Conservation (phyloP, 2,329 filamentous ascomycete species). For the Phaeosphaeriaceae sp. region DNA sequence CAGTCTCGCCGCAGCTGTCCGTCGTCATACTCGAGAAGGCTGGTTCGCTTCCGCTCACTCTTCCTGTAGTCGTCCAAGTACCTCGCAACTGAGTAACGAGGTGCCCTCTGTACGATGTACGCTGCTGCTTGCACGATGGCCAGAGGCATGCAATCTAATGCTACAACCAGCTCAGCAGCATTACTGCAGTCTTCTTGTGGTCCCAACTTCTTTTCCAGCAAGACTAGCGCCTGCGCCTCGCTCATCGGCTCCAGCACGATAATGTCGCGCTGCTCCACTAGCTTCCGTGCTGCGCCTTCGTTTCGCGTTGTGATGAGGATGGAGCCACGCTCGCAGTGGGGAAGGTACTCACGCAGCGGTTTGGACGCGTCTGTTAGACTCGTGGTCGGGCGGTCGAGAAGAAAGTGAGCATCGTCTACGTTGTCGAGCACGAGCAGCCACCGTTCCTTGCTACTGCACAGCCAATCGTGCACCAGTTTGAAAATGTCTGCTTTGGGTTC, state of each 20-base stretch:
- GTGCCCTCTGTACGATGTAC: constrained; percentile 31
- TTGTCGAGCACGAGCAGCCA: constrained; percentile 31
- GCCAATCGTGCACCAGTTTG: constrained; percentile 16
- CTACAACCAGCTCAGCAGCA: constrained; percentile 10
- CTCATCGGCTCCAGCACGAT: constrained; percentile 17
- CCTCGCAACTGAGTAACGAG: constrained; percentile 11
- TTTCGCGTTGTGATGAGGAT: constrained; percentile 21
- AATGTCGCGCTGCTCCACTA: constrained; percentile 11
- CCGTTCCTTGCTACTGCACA: constrained; percentile 1
- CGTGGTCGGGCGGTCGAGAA: not conserved
- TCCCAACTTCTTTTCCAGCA: constrained; percentile 14
- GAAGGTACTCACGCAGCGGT: constrained; percentile 12
- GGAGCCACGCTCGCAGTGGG: constrained; percentile 11
- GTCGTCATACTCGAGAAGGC: constrained; percentile 21
- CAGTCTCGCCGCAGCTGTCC: constrained; percentile 40
- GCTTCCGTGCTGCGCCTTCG: constrained; percentile 11
- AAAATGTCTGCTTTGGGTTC: constrained; percentile 16
- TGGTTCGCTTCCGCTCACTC: constrained; percentile 37
- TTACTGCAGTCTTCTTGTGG: not conserved
- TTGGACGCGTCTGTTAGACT: too few relatives aligned
- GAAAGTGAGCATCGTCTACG: constrained; percentile 16
- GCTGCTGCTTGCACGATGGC: constrained; percentile 43
- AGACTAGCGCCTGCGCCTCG: constrained; percentile 4
- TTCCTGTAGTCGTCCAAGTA: constrained; percentile 52
- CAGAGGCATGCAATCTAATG: constrained; percentile 44